Evolutionary conservation across 257 asterid species (phyloP).

Genomic region (Nicotiana paniculata): DNA sequence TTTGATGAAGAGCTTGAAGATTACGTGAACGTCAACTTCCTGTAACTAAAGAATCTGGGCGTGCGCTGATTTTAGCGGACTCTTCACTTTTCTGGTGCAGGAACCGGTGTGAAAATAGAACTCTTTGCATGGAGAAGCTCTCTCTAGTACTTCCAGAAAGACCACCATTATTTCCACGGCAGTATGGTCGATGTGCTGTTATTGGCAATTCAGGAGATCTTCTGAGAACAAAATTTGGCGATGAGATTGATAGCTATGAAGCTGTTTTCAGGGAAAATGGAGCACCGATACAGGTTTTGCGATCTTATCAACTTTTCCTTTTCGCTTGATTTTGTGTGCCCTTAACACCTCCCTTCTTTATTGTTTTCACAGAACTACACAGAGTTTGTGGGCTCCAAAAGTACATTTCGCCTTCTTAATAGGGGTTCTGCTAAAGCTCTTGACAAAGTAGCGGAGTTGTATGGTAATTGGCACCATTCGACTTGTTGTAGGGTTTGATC

Average conservation of each 20-base stretch:
- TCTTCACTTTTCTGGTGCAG: constrained; percentile 35
- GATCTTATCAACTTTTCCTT: neutral
- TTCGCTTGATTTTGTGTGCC: constrained; percentile 13
- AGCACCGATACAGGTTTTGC: constrained; percentile 83
- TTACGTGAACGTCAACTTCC: neutral
- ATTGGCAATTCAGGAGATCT: constrained; percentile 99
- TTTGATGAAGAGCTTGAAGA: neutral
- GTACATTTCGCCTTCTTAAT: constrained; percentile 96
- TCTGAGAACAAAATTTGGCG: constrained; percentile 78
- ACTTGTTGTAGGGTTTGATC: constrained; percentile 17
- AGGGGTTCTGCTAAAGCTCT: constrained; percentile 99
- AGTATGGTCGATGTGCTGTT: constrained; percentile 85
- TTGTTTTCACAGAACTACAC: constrained; percentile 60
- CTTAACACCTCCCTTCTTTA: constrained; percentile 13
- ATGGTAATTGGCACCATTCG: constrained; percentile 50
- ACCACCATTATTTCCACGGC: constrained; percentile 77
- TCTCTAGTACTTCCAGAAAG: constrained; percentile 79
- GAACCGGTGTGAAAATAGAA: constrained; percentile 64
- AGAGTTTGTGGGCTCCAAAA: constrained; percentile 81
- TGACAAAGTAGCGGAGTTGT: constrained; percentile 94
- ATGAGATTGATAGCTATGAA: constrained; percentile 79
- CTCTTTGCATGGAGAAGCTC: constrained; percentile 90
- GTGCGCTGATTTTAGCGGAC: neutral
- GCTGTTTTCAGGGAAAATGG: constrained; percentile 92
- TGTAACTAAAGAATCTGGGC: neutral